These are phyloP conservation scores for Citrus medica DNA, from an alignment of 345 rosid species.

Conservation along the genomic window DNA sequence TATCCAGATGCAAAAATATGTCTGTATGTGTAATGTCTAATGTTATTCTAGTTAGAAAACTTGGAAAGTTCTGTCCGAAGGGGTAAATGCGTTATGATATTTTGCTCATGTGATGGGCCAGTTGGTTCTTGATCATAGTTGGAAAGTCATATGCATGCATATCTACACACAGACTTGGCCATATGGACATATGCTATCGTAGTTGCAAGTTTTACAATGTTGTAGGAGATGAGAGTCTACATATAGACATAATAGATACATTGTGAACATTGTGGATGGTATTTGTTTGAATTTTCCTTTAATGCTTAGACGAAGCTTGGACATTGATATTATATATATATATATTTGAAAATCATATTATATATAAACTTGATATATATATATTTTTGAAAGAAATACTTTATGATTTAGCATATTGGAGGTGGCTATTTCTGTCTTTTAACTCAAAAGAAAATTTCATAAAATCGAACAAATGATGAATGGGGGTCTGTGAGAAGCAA, in stretches of 20 bases:
- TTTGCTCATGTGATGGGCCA: neutral
- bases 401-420: neutral
- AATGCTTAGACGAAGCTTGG: neutral
- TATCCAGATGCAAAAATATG: neutral
- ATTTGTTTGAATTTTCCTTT: neutral
- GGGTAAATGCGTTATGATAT: neutral
- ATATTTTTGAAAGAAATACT: neutral
- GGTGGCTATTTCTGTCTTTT: neutral
- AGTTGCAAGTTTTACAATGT: neutral
- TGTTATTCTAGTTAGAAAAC: neutral
- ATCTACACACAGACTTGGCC: neutral
- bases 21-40: neutral
- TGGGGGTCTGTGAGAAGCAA: conserved; percentile 17
- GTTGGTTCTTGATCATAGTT: neutral
- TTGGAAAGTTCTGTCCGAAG: neutral
- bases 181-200: neutral
- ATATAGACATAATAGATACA: neutral
- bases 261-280: neutral
- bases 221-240: neutral
- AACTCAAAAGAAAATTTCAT: neutral
- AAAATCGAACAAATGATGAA: conserved; percentile 5
- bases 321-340: neutral
- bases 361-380: neutral
- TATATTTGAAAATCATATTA: neutral
- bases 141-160: neutral